A percentile compares a stretch with the other conserved stretches of the same genome.
Evolutionary conservation across 2,329 filamentous ascomycete species (phyloP).

Genomic region (Intubia oerlemansii): DNA sequence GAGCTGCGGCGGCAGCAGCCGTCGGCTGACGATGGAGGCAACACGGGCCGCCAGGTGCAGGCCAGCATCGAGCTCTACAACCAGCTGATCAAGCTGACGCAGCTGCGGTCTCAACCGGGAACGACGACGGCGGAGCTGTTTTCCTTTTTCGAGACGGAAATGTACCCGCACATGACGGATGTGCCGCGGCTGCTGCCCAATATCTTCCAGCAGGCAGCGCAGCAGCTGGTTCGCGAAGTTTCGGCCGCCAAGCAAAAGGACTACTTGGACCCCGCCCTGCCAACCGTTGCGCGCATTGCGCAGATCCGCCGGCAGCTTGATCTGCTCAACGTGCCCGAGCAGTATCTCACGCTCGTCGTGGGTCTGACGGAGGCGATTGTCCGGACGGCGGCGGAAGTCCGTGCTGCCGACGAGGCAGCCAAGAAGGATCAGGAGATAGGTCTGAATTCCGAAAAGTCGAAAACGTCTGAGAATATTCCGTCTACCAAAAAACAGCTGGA

Average conservation of each 20-base stretch:
- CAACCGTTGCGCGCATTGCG: constrained; percentile 17
- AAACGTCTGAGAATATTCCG: too few species aligned
- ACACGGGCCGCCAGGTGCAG: not conserved
- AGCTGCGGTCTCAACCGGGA: constrained; percentile 10
- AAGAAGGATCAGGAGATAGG: constrained; percentile 5
- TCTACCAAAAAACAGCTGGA: not conserved
- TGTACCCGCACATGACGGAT: constrained; percentile 12
- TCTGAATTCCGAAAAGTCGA: too few species aligned
- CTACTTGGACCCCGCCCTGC: constrained; percentile 13
- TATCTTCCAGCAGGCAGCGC: constrained; percentile 12
- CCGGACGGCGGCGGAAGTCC: not conserved
- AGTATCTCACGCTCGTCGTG: constrained; percentile 16
- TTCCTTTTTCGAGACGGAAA: constrained; percentile 13
- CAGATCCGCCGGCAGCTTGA: constrained; percentile 15
- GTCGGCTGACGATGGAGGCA: not conserved
- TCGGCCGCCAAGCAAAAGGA: constrained; percentile 13
- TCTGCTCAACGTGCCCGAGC: constrained; percentile 12
- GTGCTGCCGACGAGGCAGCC: constrained; percentile 1
- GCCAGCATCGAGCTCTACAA: constrained; percentile 10
- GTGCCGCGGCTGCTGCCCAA: constrained; percentile 10
- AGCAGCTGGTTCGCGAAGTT: constrained; percentile 13
- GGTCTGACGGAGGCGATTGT: constrained; percentile 14
- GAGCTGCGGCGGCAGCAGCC: not conserved
- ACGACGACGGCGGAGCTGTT: constrained; percentile 9
- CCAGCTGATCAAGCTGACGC: constrained; percentile 11